phyloP scores from a whole-genome alignment of 2,329 filamentous ascomycete species.

The Calonectria hawksworthii region DNA sequence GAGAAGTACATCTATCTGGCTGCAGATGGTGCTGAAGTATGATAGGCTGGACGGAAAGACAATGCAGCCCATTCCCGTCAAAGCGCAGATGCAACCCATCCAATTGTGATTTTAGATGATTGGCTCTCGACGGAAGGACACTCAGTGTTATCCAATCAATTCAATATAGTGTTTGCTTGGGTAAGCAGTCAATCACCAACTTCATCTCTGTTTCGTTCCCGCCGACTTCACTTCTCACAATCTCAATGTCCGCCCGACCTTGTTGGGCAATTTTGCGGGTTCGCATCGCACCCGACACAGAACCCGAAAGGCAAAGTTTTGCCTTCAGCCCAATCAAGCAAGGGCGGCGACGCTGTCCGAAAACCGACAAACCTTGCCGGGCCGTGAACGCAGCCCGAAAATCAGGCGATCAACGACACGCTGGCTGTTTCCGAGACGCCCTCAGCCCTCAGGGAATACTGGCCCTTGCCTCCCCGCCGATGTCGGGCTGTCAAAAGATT shows the following conservation, averaged over 20 bases:
- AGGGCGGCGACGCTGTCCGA: neutral
- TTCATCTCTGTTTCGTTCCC: neutral
- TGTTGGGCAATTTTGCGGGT: neutral
- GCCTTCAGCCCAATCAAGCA: neutral
- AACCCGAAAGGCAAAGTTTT: neutral
- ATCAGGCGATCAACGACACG: neutral
- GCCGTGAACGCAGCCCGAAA: neutral
- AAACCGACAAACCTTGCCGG: neutral
- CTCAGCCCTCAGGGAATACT: neutral
- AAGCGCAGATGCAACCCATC: neutral
- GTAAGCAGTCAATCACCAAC: neutral
- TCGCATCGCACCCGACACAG: neutral
- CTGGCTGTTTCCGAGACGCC: neutral
- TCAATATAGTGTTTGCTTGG: neutral
- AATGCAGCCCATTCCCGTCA: neutral
- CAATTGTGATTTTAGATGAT: neutral
- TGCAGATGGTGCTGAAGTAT: neutral
- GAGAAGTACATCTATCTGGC: slow-evolving; percentile 1
- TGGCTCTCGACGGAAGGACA: slow-evolving; percentile 9
- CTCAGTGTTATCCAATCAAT: neutral
- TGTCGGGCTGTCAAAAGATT: neutral
- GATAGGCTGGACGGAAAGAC: neutral
- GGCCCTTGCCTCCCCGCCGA: neutral
- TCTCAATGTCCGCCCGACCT: neutral
- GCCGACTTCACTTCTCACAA: neutral